A percentile compares a stretch with the other conserved stretches of the same genome.
These are phyloP conservation scores for Pythium rishiriense DNA, from an alignment of 352 stramenopile species.

Conservation along the genomic window DNA sequence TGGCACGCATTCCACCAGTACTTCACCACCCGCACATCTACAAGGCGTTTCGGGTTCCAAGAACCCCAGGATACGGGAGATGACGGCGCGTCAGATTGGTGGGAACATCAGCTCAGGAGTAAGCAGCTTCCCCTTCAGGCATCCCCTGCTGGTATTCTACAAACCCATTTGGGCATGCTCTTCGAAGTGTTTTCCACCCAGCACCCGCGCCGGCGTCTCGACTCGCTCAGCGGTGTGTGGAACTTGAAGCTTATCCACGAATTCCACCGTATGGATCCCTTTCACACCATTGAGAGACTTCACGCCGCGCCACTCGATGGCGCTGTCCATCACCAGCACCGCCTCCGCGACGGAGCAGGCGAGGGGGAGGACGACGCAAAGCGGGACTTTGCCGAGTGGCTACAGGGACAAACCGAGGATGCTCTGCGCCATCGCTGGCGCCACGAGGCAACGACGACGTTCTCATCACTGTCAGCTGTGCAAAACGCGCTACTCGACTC, in stretches of 20 bases:
- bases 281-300: conserved; percentile 9
- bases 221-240: conserved; percentile 38
- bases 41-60: neutral
- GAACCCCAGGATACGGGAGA: neutral
- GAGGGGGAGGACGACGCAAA: conserved; percentile 7
- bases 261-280: conserved; percentile 26
- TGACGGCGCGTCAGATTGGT: conserved; percentile 24
- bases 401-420: conserved; percentile 23
- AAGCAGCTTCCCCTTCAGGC: conserved; percentile 28
- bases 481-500: conserved; percentile 14
- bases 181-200: conserved; percentile 59
- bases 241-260: conserved; percentile 44
- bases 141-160: conserved; percentile 1
- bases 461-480: conserved; percentile 20
- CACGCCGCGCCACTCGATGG: neutral
- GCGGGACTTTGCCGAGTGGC: conserved; percentile 27
- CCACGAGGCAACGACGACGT: conserved; percentile 3
- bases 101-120: conserved; percentile 33
- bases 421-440: conserved; percentile 24
- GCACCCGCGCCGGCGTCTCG: conserved; percentile 36
- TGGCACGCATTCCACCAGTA: conserved; percentile 6
- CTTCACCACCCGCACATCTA: neutral
- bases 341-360: neutral
- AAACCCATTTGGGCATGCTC: conserved; percentile 45
- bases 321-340: neutral